These are phyloP conservation scores for Cyberlindnera euphorbiiphila DNA, from an alignment of 805 yeast species.

Conservation along the genomic window DNA sequence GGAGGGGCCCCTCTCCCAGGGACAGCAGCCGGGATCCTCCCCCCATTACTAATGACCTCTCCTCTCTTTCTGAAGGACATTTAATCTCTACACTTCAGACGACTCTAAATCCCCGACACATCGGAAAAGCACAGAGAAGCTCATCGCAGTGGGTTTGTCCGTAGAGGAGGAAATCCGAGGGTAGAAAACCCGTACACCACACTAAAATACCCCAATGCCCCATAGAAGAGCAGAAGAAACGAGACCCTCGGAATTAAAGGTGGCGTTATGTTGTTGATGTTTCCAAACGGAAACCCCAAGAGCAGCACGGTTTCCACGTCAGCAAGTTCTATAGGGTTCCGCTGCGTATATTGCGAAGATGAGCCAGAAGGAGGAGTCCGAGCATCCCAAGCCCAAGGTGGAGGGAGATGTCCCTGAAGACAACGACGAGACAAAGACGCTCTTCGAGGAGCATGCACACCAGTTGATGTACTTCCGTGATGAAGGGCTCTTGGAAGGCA, in stretches of 20 bases:
- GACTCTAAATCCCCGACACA: too few species aligned
- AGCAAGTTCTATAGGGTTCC: neutral
- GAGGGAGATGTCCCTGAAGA: constrained; percentile 7
- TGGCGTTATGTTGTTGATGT: neutral
- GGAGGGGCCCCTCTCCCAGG: constrained; percentile 20
- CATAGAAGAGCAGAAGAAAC: too few species aligned
- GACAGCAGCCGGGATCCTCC: constrained; percentile 17
- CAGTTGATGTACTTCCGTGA: constrained; percentile 24
- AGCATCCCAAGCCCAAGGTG: neutral
- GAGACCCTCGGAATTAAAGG: neutral
- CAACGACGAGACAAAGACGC: constrained; percentile 19
- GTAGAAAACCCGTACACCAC: too few species aligned
- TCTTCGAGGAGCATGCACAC: constrained; percentile 21
- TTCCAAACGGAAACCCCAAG: neutral
- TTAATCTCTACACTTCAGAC: too few species aligned
- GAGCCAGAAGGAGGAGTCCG: constrained; percentile 14
- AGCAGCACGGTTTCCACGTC: neutral
- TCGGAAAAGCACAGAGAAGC: too few species aligned
- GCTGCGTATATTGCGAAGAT: constrained; percentile 5
- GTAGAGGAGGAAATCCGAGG: too few species aligned
- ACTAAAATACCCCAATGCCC: too few species aligned
- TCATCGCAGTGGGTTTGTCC: too few species aligned
- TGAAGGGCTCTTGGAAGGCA: constrained; percentile 26
- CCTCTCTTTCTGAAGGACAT: constrained; percentile 63
- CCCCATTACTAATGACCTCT: constrained; percentile 37